These are phyloP conservation scores for Malus domestica DNA, from an alignment of 306 rosid genomes.

Conservation along the genomic window ASM211411v1 NC_041804.1:820001-820500, in stretches of 20 bases:
- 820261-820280: constrained; percentile 77
- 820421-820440: background rate
- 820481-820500: background rate
- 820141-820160: constrained; percentile 94
- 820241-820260: constrained; percentile 91
- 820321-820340: constrained; percentile 62
- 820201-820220: constrained; percentile 91
- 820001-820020: constrained; percentile 74
- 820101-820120: constrained; percentile 88
- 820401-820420: background rate
- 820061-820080: constrained; percentile 98
- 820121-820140: constrained; percentile 93
- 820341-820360: constrained; percentile 86
- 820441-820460: background rate
- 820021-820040: constrained; percentile 73
- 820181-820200: constrained; percentile 97
- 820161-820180: constrained; percentile 72
- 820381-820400: background rate
- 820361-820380: constrained; percentile 87
- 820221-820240: constrained; percentile 98
- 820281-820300: constrained; percentile 83
- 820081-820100: constrained; percentile 74
- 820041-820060: constrained; percentile 98
- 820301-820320: constrained; percentile 58
- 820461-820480: background rate